These are phyloP conservation scores for Boletus vermiculosoides DNA, from an alignment of 768 basidiomycete genomes.

Conservation along the genomic window DNA sequence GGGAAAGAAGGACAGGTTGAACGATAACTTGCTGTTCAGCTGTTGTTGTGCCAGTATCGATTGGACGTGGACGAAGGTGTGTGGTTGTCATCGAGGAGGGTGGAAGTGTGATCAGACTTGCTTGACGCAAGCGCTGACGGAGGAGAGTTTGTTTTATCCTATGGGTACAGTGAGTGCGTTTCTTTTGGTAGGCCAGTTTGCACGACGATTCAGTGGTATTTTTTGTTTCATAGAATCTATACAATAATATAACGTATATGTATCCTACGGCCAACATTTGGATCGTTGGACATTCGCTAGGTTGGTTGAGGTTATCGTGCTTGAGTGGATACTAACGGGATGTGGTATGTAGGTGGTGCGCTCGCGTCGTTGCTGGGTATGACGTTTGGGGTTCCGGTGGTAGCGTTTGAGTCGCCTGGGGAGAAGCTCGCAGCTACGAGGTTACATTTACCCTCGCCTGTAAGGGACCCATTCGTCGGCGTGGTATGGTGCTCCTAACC, in stretches of 20 bases:
- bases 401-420: constrained; percentile 88
- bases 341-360: constrained; percentile 44
- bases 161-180: constrained; percentile 71
- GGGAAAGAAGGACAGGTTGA: constrained; percentile 86
- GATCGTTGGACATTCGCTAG: constrained; percentile 77
- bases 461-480: constrained; percentile 35
- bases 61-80: constrained; percentile 93
- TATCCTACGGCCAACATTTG: constrained; percentile 91
- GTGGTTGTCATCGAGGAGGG: constrained; percentile 79
- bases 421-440: constrained; percentile 77
- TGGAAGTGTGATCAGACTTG: constrained; percentile 83
- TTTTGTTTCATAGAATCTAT: constrained; percentile 64
- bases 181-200: background rate
- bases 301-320: constrained; percentile 37
- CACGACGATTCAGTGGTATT: background rate
- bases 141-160: constrained; percentile 86
- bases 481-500: background rate
- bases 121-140: constrained; percentile 67
- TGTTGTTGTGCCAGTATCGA: constrained; percentile 94
- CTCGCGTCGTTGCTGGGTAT: constrained; percentile 80
- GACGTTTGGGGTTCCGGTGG: constrained; percentile 86
- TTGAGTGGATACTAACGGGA: constrained; percentile 23
- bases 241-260: constrained; percentile 91
- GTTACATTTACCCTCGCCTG: constrained; percentile 84
- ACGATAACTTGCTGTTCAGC: constrained; percentile 90